Percentiles rank a stretch among this genome's conserved stretches.
These are phyloP conservation scores for Fusarium sp. DNA, from an alignment of 2,329 filamentous ascomycete species.

Conservation along the genomic window DNA sequence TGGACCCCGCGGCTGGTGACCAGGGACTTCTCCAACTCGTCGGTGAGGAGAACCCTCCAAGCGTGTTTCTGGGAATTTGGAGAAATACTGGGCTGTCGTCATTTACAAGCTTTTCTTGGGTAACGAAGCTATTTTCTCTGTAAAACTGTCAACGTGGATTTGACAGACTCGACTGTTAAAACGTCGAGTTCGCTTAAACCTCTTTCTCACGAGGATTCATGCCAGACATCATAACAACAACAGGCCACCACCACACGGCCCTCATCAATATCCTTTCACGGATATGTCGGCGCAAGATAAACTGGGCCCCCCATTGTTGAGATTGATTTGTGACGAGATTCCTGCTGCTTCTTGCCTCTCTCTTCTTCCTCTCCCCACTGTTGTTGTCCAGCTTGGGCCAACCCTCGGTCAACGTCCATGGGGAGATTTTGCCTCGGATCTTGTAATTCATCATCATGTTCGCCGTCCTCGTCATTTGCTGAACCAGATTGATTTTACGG, in stretches of 20 bases:
- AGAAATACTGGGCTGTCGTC: constrained; percentile 32
- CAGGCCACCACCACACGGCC: background rate
- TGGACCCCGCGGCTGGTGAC: background rate
- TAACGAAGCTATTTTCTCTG: background rate
- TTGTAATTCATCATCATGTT: constrained; percentile 11
- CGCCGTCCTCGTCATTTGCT: constrained; percentile 16
- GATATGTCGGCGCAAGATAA: constrained; percentile 31
- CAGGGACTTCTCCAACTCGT: constrained; percentile 37
- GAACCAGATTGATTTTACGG: constrained; percentile 11
- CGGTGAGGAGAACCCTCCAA: constrained; percentile 35
- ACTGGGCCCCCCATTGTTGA: constrained; percentile 19
- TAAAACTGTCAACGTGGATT: background rate
- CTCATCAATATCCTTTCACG: constrained; percentile 4
- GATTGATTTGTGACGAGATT: constrained; percentile 29
- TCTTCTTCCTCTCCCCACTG: constrained; percentile 14
- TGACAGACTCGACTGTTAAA: background rate
- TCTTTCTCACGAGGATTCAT: background rate
- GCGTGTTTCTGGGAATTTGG: constrained; percentile 17
- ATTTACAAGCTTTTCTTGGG: constrained; percentile 11
- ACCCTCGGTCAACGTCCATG: constrained; percentile 35
- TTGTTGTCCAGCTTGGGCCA: background rate
- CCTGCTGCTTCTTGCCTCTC: constrained; percentile 15
- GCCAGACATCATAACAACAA: background rate
- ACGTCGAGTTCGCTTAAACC: background rate
- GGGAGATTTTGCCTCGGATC: background rate